These are phyloP conservation scores for Xylaria cubensis DNA, from an alignment of 495 filamentous ascomycete species.

Conservation along the genomic window DNA sequence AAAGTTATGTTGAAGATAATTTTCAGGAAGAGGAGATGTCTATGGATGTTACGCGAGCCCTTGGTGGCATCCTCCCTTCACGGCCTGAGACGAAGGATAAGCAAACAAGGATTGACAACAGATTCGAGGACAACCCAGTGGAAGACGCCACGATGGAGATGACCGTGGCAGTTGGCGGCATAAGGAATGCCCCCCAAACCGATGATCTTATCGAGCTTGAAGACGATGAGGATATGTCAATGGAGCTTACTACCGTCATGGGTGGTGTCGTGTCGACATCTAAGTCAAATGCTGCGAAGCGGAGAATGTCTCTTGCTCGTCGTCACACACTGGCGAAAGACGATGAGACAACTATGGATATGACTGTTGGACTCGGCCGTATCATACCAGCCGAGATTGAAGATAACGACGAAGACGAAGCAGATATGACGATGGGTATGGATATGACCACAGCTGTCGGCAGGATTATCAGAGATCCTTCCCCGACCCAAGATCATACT, in stretches of 20 bases:
- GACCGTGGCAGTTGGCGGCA: constrained; percentile 75
- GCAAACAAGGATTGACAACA: constrained; percentile 37
- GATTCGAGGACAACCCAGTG: constrained; percentile 37
- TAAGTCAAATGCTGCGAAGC: constrained; percentile 32
- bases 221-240: constrained; percentile 72
- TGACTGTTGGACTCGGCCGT: constrained; percentile 73
- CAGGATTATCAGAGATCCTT: constrained; percentile 54
- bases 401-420: constrained; percentile 49
- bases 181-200: constrained; percentile 42
- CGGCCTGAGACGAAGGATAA: constrained; percentile 35
- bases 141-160: constrained; percentile 72
- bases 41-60: constrained; percentile 83
- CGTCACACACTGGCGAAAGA: constrained; percentile 41
- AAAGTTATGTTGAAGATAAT: constrained; percentile 35
- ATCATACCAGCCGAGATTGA: constrained; percentile 59
- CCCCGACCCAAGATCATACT: constrained; percentile 46
- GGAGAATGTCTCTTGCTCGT: constrained; percentile 33
- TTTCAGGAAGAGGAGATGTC: constrained; percentile 70
- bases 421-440: constrained; percentile 62
- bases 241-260: constrained; percentile 80
- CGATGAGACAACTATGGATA: constrained; percentile 66
- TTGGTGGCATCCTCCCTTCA: constrained; percentile 80
- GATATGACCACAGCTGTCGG: constrained; percentile 65
- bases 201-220: constrained; percentile 38
- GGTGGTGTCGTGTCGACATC: constrained; percentile 64